A percentile compares a stretch with the other conserved stretches of the same genome.
Conservation (phyloP, 2,329 filamentous ascomycete species). For the Scedosporium boydii region DNA sequence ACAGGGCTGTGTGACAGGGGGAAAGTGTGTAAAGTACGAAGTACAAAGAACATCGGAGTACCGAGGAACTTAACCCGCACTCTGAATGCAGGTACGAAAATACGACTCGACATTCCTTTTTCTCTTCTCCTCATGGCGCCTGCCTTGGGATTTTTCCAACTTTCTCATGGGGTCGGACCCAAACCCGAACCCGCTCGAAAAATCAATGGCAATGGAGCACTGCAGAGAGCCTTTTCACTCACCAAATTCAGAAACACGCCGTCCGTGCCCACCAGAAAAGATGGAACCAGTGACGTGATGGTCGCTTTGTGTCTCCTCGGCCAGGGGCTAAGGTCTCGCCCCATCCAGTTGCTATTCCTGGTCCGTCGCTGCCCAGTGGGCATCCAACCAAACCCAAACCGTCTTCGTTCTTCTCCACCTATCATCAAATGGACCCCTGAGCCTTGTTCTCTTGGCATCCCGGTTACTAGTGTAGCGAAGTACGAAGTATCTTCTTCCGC, state of each 20-base stretch:
- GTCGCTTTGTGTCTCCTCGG: not conserved
- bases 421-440: not conserved
- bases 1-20: too few species aligned
- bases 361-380: not conserved
- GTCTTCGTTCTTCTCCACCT: not conserved
- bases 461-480: not conserved
- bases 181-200: not conserved
- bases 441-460: not conserved
- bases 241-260: not conserved
- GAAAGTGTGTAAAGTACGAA: too few species aligned
- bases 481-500: not conserved
- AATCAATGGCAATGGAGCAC: not conserved
- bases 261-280: not conserved
- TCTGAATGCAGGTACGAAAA: too few species aligned
- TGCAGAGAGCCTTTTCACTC: not conserved
- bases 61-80: too few species aligned
- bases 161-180: too few species aligned
- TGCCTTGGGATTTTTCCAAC: too few species aligned
- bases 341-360: not conserved
- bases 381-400: not conserved
- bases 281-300: not conserved
- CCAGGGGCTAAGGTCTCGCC: not conserved
- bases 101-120: too few species aligned
- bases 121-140: too few species aligned
- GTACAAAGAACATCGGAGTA: too few species aligned